Evolutionary conservation across 495 filamentous ascomycete genomes (phyloP), one percentile per base, ranked within the genome.

Genomic region (Penicillium atrosanguineum): DNA sequence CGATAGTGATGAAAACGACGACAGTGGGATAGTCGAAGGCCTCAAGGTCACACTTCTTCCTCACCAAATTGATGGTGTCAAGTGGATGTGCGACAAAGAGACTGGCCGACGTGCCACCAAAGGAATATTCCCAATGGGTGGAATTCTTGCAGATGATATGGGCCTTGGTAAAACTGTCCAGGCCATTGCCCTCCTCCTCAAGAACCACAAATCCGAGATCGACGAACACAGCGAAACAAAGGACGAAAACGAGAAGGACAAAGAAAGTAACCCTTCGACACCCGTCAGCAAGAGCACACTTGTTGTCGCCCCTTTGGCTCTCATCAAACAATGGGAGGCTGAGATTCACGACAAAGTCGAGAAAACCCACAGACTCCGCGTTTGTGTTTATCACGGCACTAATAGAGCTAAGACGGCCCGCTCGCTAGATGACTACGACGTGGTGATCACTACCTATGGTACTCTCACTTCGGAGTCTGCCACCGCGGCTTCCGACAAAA

Each of bases 401-500:
- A 81, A 84, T 47, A 87, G 94, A 4, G 87, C 90, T 2, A 97
- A 96, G 61, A 76, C 83, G 4, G 82, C 83, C 54, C 75, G 80
- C 43, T 84, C 88, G 19, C 74, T 98, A 29, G 85, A 85, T 60
- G 81, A 82, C 47, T 96, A 95, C 63, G 94, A 98, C 66, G 89
- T 98, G 6, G 95, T 98, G 39, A 95, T 98, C 60, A 97, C 94
- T 0, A 98, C 94, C 1, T 98, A 97, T 60, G 90, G 96, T 56
- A 93, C 93, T 38, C 75, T 98, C 3, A 89, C 92, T 14, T 96
- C 94, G 3, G 94, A 98, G 57, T 84, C 91, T 54, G 85, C 81
- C 20, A 60, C 64, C 7, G 60, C 62, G 3, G 82, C 82, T 52
- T 83, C 84, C 31, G 83, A 82, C 20, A 80, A 82, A 54, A 75